A percentile compares a stretch with the other conserved stretches of the same genome.
Evolutionary conservation across 2,329 filamentous ascomycete species (phyloP).

Genomic region (Colletotrichum simmondsii): DNA sequence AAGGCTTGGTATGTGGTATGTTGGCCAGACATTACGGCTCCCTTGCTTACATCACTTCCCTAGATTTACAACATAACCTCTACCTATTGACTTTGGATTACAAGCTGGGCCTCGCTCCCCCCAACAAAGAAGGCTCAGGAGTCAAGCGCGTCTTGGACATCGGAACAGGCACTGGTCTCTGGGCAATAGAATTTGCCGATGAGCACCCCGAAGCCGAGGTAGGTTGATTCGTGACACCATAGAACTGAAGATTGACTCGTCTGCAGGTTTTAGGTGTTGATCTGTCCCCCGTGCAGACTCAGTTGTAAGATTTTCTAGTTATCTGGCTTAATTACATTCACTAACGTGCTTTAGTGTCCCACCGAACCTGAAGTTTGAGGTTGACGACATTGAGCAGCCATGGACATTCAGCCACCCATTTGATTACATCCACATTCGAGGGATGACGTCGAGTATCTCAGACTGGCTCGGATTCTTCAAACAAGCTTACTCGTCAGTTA

Average conservation of each 20-base stretch:
- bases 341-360: constrained; percentile 54
- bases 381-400: not conserved
- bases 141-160: constrained; percentile 41
- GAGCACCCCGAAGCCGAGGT: constrained; percentile 21
- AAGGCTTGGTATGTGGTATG: not conserved
- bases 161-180: constrained; percentile 42
- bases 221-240: not conserved
- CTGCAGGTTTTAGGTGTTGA: constrained; percentile 36
- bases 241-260: not conserved
- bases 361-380: constrained; percentile 61
- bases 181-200: constrained; percentile 54
- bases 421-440: constrained; percentile 32
- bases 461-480: constrained; percentile 52
- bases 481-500: constrained; percentile 53
- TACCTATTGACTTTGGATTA: not conserved
- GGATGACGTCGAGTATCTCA: constrained; percentile 52
- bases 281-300: not conserved
- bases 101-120: not conserved
- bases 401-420: not conserved
- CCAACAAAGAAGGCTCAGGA: not conserved
- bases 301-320: not conserved
- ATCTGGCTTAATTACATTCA: constrained; percentile 30
- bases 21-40: not conserved
- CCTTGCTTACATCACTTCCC: constrained; percentile 15
- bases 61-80: constrained; percentile 52